A percentile compares a stretch with the other conserved stretches of the same genome.
These are phyloP conservation scores for Albizia julibrissin DNA, from an alignment of 306 rosid species.

Conservation along the genomic window DNA sequence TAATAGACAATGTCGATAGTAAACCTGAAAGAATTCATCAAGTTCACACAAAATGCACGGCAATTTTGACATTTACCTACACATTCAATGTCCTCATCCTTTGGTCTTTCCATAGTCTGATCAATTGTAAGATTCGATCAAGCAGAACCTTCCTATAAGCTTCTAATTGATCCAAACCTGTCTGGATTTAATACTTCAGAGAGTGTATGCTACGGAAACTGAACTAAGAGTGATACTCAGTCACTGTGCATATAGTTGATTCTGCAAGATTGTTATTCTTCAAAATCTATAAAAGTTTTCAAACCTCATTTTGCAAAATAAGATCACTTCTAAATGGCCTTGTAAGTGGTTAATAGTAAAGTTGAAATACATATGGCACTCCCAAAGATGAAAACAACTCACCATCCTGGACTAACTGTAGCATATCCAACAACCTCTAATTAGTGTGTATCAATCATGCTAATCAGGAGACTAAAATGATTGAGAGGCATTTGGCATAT, in stretches of 20 bases:
- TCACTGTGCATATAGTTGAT: no score
- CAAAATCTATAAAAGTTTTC: conserved; percentile 25
- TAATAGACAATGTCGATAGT: conserved; percentile 35
- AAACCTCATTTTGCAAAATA: conserved; percentile 28
- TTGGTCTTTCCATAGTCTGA: no score
- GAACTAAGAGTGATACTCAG: no score
- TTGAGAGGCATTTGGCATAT: neutral
- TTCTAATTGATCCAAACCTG: conserved; percentile 79
- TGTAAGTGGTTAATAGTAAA: neutral
- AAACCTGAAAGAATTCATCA: conserved; percentile 86
- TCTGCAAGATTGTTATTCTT: no score
- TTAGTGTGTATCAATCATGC: neutral
- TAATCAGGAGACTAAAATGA: neutral
- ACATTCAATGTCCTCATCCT: no score
- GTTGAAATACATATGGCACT: neutral
- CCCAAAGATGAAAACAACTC: neutral
- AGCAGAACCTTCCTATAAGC: conserved; percentile 72
- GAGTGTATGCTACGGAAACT: no score
- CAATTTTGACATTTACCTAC: conserved; percentile 78
- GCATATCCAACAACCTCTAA: neutral
- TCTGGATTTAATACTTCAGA: no score
- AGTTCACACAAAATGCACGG: conserved; percentile 79
- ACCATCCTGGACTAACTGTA: neutral
- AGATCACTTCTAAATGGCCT: conserved; percentile 20
- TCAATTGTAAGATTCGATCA: conserved; percentile 79